Conservation (phyloP, 768 basidiomycete genomes). For the Baorangia bicolor region DNA sequence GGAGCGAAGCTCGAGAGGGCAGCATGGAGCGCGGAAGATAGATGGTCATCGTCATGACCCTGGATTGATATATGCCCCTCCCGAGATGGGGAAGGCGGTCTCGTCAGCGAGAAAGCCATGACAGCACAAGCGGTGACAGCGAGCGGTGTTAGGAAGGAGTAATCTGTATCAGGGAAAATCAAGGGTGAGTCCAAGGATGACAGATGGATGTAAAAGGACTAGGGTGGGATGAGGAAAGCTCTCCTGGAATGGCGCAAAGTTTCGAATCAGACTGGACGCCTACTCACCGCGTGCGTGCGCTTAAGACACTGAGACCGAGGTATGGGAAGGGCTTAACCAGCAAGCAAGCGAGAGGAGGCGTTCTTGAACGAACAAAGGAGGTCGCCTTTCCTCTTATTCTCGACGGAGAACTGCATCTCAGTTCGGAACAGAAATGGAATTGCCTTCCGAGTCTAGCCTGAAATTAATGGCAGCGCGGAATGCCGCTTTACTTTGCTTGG, state of each 20-base stretch:
- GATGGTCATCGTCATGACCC: slow-evolving; percentile 33
- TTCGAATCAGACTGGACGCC: slow-evolving; percentile 6
- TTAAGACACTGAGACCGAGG: background rate
- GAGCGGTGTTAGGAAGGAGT: slow-evolving; percentile 4
- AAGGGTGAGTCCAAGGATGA: slow-evolving; percentile 1
- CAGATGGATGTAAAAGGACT: background rate
- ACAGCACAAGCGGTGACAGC: slow-evolving; percentile 13
- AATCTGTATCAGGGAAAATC: slow-evolving; percentile 4
- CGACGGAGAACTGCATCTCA: slow-evolving; percentile 8
- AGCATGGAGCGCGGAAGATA: slow-evolving; percentile 39
- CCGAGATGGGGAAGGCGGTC: slow-evolving; percentile 33
- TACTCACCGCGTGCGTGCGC: background rate
- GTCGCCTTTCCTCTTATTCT: slow-evolving; percentile 10
- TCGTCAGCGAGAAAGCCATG: slow-evolving; percentile 37
- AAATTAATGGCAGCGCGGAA: background rate
- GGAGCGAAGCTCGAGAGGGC: slow-evolving; percentile 33
- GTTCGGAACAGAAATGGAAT: slow-evolving; percentile 11
- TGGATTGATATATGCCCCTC: slow-evolving; percentile 24
- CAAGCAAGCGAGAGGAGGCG: background rate
- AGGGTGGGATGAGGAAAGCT: background rate
- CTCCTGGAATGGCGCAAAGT: slow-evolving; percentile 1
- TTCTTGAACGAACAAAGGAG: background rate
- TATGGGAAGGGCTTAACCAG: background rate
- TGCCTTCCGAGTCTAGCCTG: slow-evolving; percentile 14
- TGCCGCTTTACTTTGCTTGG: too few relatives aligned